phyloP scores from a whole-genome alignment of 2,329 filamentous ascomycete genomes.

The Daldinia eschscholtzii region DNA sequence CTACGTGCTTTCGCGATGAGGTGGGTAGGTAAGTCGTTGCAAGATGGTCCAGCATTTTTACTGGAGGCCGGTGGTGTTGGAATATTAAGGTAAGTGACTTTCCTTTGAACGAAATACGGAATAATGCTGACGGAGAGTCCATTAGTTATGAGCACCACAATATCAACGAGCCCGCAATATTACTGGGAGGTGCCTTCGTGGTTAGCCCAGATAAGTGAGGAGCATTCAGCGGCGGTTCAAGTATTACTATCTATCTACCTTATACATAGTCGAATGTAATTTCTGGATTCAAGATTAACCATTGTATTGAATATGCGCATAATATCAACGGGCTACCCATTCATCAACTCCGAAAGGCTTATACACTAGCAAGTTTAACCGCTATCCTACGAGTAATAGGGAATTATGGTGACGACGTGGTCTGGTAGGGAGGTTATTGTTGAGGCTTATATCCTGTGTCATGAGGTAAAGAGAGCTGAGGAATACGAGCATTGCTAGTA shows the following conservation, averaged over 20 bases:
- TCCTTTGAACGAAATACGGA: background rate
- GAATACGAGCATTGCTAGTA: background rate
- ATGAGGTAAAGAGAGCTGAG: background rate
- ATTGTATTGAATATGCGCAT: background rate
- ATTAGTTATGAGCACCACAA: slow-evolving; percentile 80
- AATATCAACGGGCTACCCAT: background rate
- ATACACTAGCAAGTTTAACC: background rate
- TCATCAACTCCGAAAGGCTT: background rate
- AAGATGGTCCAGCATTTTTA: slow-evolving; percentile 81
- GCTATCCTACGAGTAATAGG: background rate
- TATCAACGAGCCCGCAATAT: slow-evolving; percentile 82
- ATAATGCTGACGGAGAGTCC: slow-evolving; percentile 18
- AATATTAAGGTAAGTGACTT: slow-evolving; percentile 72
- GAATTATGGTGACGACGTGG: background rate
- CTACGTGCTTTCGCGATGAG: slow-evolving; percentile 88
- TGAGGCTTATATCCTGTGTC: background rate
- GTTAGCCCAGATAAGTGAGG: slow-evolving; percentile 53
- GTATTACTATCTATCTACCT: background rate
- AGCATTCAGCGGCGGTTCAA: background rate
- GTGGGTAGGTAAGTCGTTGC: slow-evolving; percentile 81
- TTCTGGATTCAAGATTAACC: background rate
- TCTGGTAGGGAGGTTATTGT: background rate
- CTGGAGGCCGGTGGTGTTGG: slow-evolving; percentile 91
- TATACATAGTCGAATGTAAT: background rate
- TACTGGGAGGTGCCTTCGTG: slow-evolving; percentile 79